Percentiles rank a stretch among this genome's conserved stretches.
phyloP scores from a whole-genome alignment of 768 basidiomycete genomes.

The Termitomyces sp. region DNA sequence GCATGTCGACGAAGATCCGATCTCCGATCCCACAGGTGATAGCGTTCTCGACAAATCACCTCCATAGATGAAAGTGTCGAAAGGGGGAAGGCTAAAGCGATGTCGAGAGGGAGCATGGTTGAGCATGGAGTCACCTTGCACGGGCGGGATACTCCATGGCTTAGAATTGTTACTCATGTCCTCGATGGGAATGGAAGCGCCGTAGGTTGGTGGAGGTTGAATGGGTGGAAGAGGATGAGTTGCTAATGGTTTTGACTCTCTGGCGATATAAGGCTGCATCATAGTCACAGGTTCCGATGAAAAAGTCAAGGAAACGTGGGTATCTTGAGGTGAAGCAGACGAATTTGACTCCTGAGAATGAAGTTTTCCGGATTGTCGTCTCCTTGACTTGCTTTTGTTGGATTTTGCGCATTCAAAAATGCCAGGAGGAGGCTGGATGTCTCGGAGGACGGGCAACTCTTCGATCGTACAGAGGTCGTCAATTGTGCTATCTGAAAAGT shows the following conservation, averaged over 20 bases:
- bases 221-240: not conserved
- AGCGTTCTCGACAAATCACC: not conserved
- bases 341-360: not conserved
- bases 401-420: constrained; percentile 66
- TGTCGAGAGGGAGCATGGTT: not conserved
- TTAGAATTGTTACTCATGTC: not conserved
- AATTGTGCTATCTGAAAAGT: constrained; percentile 75
- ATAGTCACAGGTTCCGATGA: constrained; percentile 30
- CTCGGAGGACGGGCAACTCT: constrained; percentile 52
- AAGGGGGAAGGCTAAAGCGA: constrained; percentile 7
- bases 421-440: constrained; percentile 61
- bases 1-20: not conserved
- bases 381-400: constrained; percentile 42
- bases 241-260: not conserved
- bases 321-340: not conserved
- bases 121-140: not conserved
- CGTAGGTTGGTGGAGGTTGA: not conserved
- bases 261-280: constrained; percentile 34
- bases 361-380: constrained; percentile 42
- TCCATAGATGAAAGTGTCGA: constrained; percentile 4
- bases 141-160: not conserved
- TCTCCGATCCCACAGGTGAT: not conserved
- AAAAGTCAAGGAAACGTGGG: constrained; percentile 11
- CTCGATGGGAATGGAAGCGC: not conserved
- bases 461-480: constrained; percentile 70